phyloP scores from a whole-genome alignment of 352 stramenopile genomes.

The Thraustochytrium sp. region DNA sequence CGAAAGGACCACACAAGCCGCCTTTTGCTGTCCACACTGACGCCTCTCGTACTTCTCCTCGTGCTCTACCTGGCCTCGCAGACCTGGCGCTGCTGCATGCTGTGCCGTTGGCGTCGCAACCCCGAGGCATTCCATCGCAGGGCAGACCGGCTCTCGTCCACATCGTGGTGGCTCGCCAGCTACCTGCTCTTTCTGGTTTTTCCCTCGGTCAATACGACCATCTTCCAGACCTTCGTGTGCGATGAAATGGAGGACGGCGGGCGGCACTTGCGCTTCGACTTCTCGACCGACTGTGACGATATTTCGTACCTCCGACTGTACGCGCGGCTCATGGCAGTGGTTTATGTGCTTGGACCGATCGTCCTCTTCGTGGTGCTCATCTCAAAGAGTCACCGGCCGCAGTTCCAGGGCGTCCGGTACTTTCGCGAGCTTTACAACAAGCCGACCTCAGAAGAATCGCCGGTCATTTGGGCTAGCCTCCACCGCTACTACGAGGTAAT shows the following conservation, averaged over 20 bases:
- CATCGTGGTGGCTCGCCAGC: background rate
- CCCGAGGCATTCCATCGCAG: background rate
- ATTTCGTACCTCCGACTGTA: too few species aligned
- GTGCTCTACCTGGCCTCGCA: background rate
- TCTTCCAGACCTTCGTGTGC: constrained; percentile 8
- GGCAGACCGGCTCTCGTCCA: background rate
- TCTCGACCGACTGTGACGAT: background rate
- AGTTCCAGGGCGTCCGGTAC: too few species aligned
- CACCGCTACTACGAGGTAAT: background rate
- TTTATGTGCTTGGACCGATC: too few species aligned
- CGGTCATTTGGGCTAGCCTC: too few species aligned
- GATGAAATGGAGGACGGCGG: background rate
- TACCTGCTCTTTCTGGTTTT: background rate
- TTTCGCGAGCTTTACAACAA: too few species aligned
- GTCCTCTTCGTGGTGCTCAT: too few species aligned
- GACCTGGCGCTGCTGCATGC: background rate
- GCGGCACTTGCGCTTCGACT: background rate
- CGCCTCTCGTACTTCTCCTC: background rate
- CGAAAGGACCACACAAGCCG: background rate
- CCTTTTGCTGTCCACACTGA: background rate
- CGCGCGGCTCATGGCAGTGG: too few species aligned
- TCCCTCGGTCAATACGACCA: background rate
- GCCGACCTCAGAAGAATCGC: too few species aligned
- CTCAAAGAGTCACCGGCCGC: too few species aligned
- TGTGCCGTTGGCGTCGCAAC: background rate